phyloP scores from a whole-genome alignment of 345 rosid species.

The Lepidium aucheri region DNA sequence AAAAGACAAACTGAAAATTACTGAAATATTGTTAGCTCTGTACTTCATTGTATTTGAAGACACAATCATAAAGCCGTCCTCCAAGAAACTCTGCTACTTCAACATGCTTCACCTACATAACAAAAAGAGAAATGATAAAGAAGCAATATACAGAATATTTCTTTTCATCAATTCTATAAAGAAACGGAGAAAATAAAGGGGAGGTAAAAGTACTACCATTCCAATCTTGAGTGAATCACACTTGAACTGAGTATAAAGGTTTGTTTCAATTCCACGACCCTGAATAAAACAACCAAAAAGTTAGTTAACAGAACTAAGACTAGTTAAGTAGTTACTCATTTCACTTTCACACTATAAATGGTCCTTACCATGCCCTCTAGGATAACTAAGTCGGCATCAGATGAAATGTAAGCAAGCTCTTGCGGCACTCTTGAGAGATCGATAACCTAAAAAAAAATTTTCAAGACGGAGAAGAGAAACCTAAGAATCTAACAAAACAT shows the following conservation, averaged over 20 bases:
- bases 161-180: background rate
- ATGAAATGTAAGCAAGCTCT: slow-evolving; percentile 66
- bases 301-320: background rate
- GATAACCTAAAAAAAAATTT: slow-evolving; percentile 55
- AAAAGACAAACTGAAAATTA: background rate
- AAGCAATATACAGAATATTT: background rate
- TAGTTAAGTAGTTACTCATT: background rate
- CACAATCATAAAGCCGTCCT: slow-evolving; percentile 91
- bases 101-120: slow-evolving; percentile 73
- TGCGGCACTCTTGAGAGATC: slow-evolving; percentile 87
- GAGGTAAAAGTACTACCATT: background rate
- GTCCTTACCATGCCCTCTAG: slow-evolving; percentile 94
- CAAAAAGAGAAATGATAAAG: background rate
- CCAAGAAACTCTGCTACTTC: slow-evolving; percentile 97
- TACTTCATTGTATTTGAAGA: slow-evolving; percentile 72
- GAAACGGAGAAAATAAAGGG: background rate
- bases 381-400: slow-evolving; percentile 87
- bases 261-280: slow-evolving; percentile 99
- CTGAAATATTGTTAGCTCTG: background rate
- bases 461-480: background rate
- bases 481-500: background rate
- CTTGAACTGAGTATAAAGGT: slow-evolving; percentile 88
- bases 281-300: slow-evolving; percentile 23
- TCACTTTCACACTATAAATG: background rate
- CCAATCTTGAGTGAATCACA: slow-evolving; percentile 95